Conservation (phyloP, 1,284 basidiomycete species). For the Naganishia albida region DNA sequence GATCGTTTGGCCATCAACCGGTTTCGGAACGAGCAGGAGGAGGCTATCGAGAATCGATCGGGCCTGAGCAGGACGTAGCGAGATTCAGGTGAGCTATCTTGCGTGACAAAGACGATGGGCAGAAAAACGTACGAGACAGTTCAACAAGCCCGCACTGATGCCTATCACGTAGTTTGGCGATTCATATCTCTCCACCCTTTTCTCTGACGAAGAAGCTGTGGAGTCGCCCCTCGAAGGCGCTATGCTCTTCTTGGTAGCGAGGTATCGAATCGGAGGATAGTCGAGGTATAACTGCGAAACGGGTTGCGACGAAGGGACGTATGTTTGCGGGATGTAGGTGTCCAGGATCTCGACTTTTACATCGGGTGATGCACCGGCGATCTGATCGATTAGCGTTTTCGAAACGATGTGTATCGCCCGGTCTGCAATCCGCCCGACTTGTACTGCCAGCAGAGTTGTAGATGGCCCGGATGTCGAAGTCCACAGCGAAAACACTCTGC, state of each 20-base stretch:
- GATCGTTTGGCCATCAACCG: constrained; percentile 14
- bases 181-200: background rate
- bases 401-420: constrained; percentile 12
- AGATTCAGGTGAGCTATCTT: background rate
- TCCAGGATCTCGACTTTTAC: background rate
- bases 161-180: constrained; percentile 25
- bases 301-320: constrained; percentile 1
- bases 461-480: background rate
- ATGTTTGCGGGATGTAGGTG: constrained; percentile 25
- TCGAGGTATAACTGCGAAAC: background rate
- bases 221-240: background rate
- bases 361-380: background rate
- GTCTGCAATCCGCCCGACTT: constrained; percentile 12
- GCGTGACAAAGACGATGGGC: no score
- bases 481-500: constrained; percentile 13
- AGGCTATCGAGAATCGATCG: background rate
- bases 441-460: constrained; percentile 1
- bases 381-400: background rate
- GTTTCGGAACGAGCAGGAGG: constrained; percentile 13
- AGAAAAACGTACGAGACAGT: constrained; percentile 1
- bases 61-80: background rate
- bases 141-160: constrained; percentile 11
- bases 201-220: no score
- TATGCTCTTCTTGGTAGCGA: background rate
- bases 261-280: constrained; percentile 16